Evolutionary conservation across 2,329 filamentous ascomycete genomes (phyloP), one percentile per base, ranked within the genome.

Genomic region (Phialophora verrucosa): DNA sequence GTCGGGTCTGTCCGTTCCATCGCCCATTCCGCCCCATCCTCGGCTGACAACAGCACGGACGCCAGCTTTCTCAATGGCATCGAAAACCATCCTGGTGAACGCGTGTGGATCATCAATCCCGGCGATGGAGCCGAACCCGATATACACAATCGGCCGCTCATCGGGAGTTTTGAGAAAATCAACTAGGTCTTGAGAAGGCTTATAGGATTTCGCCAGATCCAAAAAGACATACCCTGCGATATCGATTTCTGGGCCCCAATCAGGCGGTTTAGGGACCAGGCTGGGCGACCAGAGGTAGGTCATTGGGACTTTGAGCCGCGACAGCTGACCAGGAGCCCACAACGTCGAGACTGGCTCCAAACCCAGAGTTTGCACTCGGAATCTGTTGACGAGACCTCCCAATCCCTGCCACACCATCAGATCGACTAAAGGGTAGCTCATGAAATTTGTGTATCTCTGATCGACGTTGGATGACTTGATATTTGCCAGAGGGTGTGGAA

Each of bases 401-500:
- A 94, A 82, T 0, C 84, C 74, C 72, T 78, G 72, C 68, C 72
- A 73, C 47, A 69, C 74, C 55, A 59, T 59, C 42, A 59, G 31
- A 59, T 59, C 42, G 57, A 59, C 57, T 35, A 94, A 78, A 0
- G 90, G 88, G 74, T 93, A 95, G 1, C 87, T 90, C 75, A 94
- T 91, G 74, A 91, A 92, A 76, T 94, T 95, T 12, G 89, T 87
- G 74, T 91, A 91, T 23, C 86, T 87, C 1, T 85, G 83, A 72
- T 93, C 90, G 8, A 92, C 85, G 69, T 92, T 91, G 17, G 85
- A 87, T 67, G 84, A 85, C 73, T 89, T 91, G 76, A 94, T 89
- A 73, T 88, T 92, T 10, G 91, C 90, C 58, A 94, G 76, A 0
- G 91, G 91, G 74, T 94, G 91, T 0, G 91, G 90, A 70, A 94